Percentiles rank a stretch among this genome's conserved stretches.
phyloP scores from a whole-genome alignment of 441 rosid species.

The Gossypium trilobum region DNA sequence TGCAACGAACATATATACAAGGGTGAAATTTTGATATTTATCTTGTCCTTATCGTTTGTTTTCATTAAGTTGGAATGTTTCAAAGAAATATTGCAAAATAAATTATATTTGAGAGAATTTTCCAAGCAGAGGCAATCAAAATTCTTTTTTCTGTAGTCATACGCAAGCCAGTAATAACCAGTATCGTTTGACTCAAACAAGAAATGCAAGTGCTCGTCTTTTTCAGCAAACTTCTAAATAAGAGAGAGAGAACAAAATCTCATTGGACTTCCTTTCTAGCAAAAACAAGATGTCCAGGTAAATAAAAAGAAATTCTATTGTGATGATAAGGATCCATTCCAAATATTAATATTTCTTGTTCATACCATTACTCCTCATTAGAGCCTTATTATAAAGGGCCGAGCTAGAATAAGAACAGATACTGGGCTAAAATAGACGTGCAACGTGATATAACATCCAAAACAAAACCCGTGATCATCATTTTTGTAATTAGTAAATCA shows the following conservation, averaged over 20 bases:
- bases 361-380: too few species aligned
- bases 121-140: neutral
- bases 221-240: neutral
- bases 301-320: neutral
- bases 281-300: neutral
- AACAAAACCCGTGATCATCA: neutral
- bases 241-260: neutral
- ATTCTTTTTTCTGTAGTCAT: conserved; percentile 7
- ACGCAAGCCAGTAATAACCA: neutral
- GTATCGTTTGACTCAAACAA: conserved; percentile 4
- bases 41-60: neutral
- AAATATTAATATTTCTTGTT: too few species aligned
- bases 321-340: neutral
- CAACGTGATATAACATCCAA: neutral
- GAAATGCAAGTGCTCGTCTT: conserved; percentile 15
- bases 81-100: neutral
- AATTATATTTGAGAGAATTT: neutral
- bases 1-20: neutral
- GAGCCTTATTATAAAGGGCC: too few species aligned
- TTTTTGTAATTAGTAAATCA: neutral
- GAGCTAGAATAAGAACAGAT: too few species aligned
- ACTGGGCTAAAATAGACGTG: too few species aligned
- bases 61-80: neutral
- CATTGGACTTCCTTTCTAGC: neutral
- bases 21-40: neutral